A percentile compares a stretch with the other conserved stretches of the same genome.
phyloP scores from a whole-genome alignment of 352 stramenopile species.

The Phytopythium vexans region DNA sequence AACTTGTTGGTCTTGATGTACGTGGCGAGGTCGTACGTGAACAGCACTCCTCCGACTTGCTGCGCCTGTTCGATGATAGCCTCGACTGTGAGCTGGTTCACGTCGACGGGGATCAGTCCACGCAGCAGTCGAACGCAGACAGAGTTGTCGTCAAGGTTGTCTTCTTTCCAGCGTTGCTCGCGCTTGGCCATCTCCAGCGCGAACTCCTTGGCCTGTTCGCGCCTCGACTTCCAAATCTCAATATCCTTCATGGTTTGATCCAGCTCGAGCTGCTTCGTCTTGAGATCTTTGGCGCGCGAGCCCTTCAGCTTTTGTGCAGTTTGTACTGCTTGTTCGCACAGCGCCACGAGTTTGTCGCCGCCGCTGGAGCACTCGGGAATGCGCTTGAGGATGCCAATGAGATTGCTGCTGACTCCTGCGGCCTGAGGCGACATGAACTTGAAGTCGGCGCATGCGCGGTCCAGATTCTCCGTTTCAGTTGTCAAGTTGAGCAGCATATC shows the following conservation, averaged over 20 bases:
- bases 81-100: constrained; percentile 59
- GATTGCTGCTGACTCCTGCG: constrained; percentile 12
- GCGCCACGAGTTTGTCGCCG: constrained; percentile 33
- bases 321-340: constrained; percentile 46
- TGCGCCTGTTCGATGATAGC: constrained; percentile 38
- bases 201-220: constrained; percentile 59
- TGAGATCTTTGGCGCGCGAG: constrained; percentile 47
- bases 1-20: constrained; percentile 82
- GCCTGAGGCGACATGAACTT: constrained; percentile 27
- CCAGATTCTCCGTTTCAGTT: constrained; percentile 44
- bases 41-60: constrained; percentile 33
- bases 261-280: constrained; percentile 51
- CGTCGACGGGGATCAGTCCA: constrained; percentile 45
- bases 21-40: constrained; percentile 64
- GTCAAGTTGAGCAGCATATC: constrained; percentile 42
- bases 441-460: constrained; percentile 23
- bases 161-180: constrained; percentile 41
- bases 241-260: constrained; percentile 51
- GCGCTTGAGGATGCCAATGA: constrained; percentile 22
- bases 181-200: constrained; percentile 43
- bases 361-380: constrained; percentile 50
- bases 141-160: constrained; percentile 35
- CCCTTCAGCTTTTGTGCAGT: constrained; percentile 41
- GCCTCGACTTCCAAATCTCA: constrained; percentile 62
- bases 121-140: constrained; percentile 39